Percentiles rank a stretch among this genome's conserved stretches.
These are phyloP conservation scores for Podaxis rugospora DNA, from an alignment of 768 basidiomycete genomes.

Conservation along the genomic window DNA sequence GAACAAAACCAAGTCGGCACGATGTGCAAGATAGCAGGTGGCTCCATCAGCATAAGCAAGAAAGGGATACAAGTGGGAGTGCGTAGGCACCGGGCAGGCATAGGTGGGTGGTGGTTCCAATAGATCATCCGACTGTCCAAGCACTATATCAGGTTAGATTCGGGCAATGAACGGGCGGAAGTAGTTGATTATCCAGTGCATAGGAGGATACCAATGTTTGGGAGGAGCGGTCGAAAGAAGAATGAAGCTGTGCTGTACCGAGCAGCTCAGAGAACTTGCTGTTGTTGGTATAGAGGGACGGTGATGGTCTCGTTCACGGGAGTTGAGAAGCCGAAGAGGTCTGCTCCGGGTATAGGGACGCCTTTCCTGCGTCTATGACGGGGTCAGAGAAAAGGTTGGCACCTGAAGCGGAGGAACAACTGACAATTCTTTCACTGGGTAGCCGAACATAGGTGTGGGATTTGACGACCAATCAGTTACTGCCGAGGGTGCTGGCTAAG, in stretches of 20 bases:
- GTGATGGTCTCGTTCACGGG: background rate
- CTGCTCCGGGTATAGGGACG: slow-evolving; percentile 26
- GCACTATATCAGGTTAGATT: background rate
- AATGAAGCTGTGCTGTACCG: background rate
- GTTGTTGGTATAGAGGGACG: background rate
- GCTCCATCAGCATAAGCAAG: no score
- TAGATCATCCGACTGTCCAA: background rate
- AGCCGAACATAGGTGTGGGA: background rate
- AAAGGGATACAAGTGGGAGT: no score
- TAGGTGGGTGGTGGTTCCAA: background rate
- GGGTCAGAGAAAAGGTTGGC: background rate
- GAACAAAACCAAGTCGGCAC: no score
- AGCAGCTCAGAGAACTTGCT: background rate
- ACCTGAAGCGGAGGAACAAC: background rate
- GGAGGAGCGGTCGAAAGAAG: no score
- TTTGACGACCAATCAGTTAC: slow-evolving; percentile 1
- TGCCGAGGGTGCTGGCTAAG: background rate
- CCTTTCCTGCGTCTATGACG: slow-evolving; percentile 20
- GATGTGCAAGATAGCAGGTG: no score
- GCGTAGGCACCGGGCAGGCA: no score
- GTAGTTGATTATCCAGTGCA: background rate
- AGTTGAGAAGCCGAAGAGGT: slow-evolving; percentile 15
- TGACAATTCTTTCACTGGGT: slow-evolving; percentile 54
- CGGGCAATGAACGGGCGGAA: background rate
- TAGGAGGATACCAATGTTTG: no score